Conservation (phyloP, 106 monocot species). For the Dioscorea dumetorum region DNA sequence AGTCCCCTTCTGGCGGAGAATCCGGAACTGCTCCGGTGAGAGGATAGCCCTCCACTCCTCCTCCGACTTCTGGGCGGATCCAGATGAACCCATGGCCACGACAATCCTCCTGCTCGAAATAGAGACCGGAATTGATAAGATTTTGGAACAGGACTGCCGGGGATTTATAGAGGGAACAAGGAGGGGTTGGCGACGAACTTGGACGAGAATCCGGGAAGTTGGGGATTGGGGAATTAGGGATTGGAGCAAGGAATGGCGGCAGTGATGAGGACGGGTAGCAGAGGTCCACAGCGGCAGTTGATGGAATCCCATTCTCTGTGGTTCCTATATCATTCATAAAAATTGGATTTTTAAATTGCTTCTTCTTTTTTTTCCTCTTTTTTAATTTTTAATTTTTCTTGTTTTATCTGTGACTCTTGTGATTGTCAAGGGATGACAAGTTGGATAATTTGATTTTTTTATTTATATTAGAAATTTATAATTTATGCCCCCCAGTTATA, state of each 20-base stretch:
- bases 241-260: background rate
- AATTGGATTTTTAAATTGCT: too few species aligned
- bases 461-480: too few species aligned
- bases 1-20: conserved; percentile 80
- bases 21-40: conserved; percentile 91
- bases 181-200: background rate
- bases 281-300: background rate
- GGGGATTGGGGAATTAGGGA: background rate
- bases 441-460: too few species aligned
- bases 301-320: background rate
- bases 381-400: too few species aligned
- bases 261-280: background rate
- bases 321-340: background rate
- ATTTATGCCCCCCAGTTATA: too few species aligned
- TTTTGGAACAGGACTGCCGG: too few species aligned
- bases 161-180: background rate
- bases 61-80: conserved; percentile 61
- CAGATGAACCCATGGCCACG: conserved; percentile 37
- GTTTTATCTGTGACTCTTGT: too few species aligned
- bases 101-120: background rate
- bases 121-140: too few species aligned
- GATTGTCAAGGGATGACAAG: too few species aligned
- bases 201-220: background rate
- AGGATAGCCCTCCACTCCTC: conserved; percentile 89
- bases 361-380: too few species aligned